phyloP scores from a whole-genome alignment of 176 grass and related monocot species.

The Cenchrus fungigraminus region DNA sequence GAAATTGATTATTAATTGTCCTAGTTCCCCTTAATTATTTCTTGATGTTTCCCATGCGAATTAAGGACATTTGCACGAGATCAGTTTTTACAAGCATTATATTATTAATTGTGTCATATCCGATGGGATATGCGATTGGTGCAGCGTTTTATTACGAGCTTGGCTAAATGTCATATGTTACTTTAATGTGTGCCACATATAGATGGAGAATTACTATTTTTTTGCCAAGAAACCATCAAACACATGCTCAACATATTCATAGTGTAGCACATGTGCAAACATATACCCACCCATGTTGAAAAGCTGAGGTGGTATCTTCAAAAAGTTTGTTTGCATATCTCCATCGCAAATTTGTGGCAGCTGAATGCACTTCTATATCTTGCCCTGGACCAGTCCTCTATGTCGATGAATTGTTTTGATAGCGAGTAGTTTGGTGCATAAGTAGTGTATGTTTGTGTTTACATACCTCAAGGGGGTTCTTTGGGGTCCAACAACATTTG shows the following conservation, averaged over 20 bases:
- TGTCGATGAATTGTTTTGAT: not conserved
- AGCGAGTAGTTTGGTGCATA: not conserved
- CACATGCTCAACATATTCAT: not conserved
- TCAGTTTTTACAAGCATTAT: not conserved
- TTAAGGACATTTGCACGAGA: not conserved
- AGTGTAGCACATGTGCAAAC: not conserved
- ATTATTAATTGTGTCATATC: not conserved
- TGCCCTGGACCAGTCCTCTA: not conserved
- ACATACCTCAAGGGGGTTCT: not conserved
- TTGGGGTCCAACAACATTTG: not conserved
- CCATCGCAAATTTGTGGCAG: not conserved
- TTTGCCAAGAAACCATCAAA: not conserved
- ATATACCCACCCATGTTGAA: not conserved
- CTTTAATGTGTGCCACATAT: not conserved
- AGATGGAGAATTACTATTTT: not conserved
- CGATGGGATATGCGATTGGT: not conserved
- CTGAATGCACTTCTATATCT: not conserved
- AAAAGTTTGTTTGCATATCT: not conserved
- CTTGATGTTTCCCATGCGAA: not conserved
- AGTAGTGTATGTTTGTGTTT: not conserved
- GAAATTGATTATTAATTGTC: conserved; percentile 6
- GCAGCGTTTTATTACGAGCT: not conserved
- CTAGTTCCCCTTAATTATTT: not conserved
- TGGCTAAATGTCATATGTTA: not conserved
- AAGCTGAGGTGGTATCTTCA: not conserved